These are phyloP conservation scores for Hura crepitans DNA, from an alignment of 441 rosid genomes.

Conservation along the genomic window DNA sequence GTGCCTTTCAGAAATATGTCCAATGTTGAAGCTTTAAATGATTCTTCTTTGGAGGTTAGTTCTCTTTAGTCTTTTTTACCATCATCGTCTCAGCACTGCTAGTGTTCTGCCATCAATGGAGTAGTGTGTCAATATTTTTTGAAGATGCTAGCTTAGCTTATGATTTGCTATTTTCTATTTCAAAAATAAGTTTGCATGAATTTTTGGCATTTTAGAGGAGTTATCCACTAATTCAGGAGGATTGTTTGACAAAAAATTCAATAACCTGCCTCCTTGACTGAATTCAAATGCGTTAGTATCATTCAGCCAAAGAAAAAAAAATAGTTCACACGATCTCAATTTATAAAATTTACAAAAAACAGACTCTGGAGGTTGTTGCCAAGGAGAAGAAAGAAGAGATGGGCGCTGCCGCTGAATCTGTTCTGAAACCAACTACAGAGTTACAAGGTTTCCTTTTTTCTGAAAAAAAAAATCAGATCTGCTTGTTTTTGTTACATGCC, in stretches of 20 bases:
- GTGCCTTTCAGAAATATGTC: constrained; percentile 44
- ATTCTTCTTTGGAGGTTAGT: constrained; percentile 44
- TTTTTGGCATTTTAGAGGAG: background rate
- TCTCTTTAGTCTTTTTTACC: background rate
- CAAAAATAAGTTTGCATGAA: background rate
- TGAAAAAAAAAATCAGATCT: background rate
- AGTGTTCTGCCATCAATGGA: background rate
- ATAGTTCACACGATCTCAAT: background rate
- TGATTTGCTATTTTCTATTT: background rate
- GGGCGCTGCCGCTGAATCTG: constrained; percentile 19
- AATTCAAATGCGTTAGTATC: background rate
- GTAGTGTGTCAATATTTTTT: background rate
- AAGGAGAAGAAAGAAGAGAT: constrained; percentile 26
- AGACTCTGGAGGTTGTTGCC: constrained; percentile 33
- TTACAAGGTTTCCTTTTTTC: constrained; percentile 42
- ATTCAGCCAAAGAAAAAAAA: background rate
- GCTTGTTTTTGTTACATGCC: background rate
- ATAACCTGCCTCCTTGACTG: background rate
- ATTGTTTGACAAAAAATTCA: background rate
- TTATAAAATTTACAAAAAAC: constrained; percentile 17
- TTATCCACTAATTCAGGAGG: background rate
- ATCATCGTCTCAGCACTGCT: background rate
- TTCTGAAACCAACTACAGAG: constrained; percentile 18
- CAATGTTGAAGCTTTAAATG: constrained; percentile 32
- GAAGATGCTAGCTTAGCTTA: no score